phyloP scores from a whole-genome alignment of 148 eudicot genomes.

The Vaccinium myrtillus region DNA sequence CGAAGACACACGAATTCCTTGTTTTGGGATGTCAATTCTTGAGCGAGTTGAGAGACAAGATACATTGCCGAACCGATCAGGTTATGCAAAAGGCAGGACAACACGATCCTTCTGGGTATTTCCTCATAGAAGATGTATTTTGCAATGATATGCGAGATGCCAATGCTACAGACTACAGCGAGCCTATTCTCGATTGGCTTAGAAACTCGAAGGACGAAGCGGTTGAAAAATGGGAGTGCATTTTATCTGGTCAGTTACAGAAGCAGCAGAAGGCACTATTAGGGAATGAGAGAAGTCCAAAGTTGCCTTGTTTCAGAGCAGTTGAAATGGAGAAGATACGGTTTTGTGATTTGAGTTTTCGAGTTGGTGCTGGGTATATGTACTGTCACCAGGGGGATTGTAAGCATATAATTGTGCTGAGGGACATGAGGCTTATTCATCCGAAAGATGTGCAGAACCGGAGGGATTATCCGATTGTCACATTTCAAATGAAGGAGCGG shows the following conservation, averaged over 20 bases:
- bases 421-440: slow-evolving; percentile 90
- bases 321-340: slow-evolving; percentile 57
- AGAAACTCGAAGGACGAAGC: slow-evolving; percentile 58
- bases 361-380: slow-evolving; percentile 84
- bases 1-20: slow-evolving; percentile 74
- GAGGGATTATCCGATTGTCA: slow-evolving; percentile 68
- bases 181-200: slow-evolving; percentile 83
- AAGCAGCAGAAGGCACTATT: slow-evolving; percentile 38
- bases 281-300: slow-evolving; percentile 28
- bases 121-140: slow-evolving; percentile 82
- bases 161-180: slow-evolving; percentile 69
- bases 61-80: slow-evolving; percentile 74
- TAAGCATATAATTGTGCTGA: slow-evolving; percentile 69
- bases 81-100: slow-evolving; percentile 65
- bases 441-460: slow-evolving; percentile 75
- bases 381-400: slow-evolving; percentile 98
- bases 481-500: slow-evolving; percentile 42
- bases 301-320: slow-evolving; percentile 59
- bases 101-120: slow-evolving; percentile 84
- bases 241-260: slow-evolving; percentile 58
- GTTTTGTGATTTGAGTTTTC: slow-evolving; percentile 74
- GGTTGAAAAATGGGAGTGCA: slow-evolving; percentile 74
- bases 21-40: slow-evolving; percentile 76
- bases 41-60: slow-evolving; percentile 77
- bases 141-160: slow-evolving; percentile 76